phyloP scores from a whole-genome alignment of 768 basidiomycete genomes.

The Suillus subaureus region DNA sequence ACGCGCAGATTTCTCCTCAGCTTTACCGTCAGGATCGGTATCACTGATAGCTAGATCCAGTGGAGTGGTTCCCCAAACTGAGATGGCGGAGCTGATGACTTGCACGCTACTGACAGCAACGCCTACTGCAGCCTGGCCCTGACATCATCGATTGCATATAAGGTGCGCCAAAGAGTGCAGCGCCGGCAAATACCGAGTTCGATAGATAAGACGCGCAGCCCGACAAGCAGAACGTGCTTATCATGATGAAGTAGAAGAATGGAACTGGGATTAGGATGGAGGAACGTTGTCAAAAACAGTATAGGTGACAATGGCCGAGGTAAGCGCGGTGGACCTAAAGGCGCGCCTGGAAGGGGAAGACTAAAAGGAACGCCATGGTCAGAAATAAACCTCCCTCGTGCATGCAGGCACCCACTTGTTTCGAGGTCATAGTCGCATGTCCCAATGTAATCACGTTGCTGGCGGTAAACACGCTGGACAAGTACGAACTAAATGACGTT shows the following conservation, averaged over 20 bases:
- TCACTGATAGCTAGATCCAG: constrained; percentile 22
- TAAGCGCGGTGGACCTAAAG: constrained; percentile 49
- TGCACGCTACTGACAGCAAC: constrained; percentile 82
- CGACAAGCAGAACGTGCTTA: constrained; percentile 62
- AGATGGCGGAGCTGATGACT: constrained; percentile 61
- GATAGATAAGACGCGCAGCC: constrained; percentile 73
- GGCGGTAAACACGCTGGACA: constrained; percentile 63
- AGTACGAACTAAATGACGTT: constrained; percentile 64
- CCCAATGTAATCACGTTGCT: constrained; percentile 72
- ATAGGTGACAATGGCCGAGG: constrained; percentile 57
- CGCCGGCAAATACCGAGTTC: constrained; percentile 77
- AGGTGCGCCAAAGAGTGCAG: constrained; percentile 74
- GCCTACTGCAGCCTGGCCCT: constrained; percentile 84
- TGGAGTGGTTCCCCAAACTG: constrained; percentile 49
- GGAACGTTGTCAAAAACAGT: constrained; percentile 67
- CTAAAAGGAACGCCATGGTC: constrained; percentile 37
- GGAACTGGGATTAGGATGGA: constrained; percentile 50
- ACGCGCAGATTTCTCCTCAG: constrained; percentile 71
- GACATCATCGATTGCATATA: constrained; percentile 78
- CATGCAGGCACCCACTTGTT: constrained; percentile 51
- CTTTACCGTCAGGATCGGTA: constrained; percentile 37
- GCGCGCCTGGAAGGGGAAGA: constrained; percentile 60
- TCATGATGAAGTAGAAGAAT: constrained; percentile 68
- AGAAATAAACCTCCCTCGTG: not conserved
- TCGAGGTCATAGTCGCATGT: constrained; percentile 70